Base-by-base conservation (phyloP, 495 filamentous ascomycete genomes). In the Tuber brumale region DNA sequence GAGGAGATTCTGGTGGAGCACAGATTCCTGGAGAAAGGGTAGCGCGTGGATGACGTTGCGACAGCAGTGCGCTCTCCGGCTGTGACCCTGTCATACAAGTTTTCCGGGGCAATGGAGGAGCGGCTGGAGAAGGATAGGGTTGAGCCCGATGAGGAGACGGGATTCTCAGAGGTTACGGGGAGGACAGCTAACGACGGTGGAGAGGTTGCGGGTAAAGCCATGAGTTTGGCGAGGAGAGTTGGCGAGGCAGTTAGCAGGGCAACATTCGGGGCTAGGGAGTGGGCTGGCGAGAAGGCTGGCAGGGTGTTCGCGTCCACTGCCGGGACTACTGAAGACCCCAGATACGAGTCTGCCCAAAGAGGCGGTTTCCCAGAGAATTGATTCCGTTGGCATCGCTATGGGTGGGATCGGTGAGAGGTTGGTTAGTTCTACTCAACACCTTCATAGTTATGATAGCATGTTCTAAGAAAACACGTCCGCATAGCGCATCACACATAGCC, bases 41-140 rank as follows among this genome's bases (percentile, higher is more conserved):
- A 9, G 79, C 76, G 10, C 14, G 79, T 72, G 41, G 79, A 80
- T 31, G 80, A 80, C 35, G 70, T 81, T 27, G 74, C 37, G 2
- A 19, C 39, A 4, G 70, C 79, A 0, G 51, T 81, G 41, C 51
- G 75, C 48, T 45, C 72, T 14, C 70, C 51, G 4, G 72, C 72
- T 27, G 72, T 44, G 51, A 69, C 57, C 35, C 43, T 43, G 18
- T 57, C 74, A 42, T 74, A 37, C 19, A 35, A 37, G 4, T 16
- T 75, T n/a, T 23, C 66, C 9, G 70, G 45, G 18, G 66, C 69
- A 19, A 70, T 69, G 4, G 31, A 70, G 9, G 39, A 31, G 16
- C 44, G 71, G 31, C 66, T 75, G 0, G 69, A 51, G 4, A 31
- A 74, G 43, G 77, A 76, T 21, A n/a, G 35, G 4, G 76, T 72